These are phyloP conservation scores for Aspergillus pseudotamarii DNA, from an alignment of 2,329 filamentous ascomycete genomes.

Conservation along the genomic window DNA sequence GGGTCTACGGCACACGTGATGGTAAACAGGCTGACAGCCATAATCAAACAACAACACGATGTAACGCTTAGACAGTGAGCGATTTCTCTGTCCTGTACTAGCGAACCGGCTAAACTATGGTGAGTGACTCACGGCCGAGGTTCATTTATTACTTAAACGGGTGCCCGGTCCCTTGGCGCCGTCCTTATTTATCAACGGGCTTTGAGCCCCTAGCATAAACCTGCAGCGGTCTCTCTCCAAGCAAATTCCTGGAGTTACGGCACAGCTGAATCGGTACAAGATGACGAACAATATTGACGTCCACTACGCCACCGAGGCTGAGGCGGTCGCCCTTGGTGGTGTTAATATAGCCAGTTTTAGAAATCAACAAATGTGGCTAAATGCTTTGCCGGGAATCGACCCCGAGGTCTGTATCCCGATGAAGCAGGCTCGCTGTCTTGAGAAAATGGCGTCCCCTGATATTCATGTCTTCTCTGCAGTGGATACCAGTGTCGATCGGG, in stretches of 20 bases:
- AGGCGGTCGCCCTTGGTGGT: constrained; percentile 44
- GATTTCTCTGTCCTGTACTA: neutral
- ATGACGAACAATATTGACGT: constrained; percentile 22
- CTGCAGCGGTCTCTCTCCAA: neutral
- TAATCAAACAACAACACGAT: neutral
- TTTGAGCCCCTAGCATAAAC: neutral
- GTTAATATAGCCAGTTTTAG: constrained; percentile 52
- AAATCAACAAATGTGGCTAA: constrained; percentile 41
- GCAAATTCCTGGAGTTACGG: neutral
- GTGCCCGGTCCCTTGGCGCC: neutral
- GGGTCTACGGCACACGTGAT: neutral
- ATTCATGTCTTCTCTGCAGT: constrained; percentile 46
- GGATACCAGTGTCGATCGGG: constrained; percentile 30
- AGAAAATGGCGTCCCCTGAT: constrained; percentile 43
- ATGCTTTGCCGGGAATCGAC: constrained; percentile 3
- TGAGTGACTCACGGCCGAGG: neutral
- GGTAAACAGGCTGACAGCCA: neutral
- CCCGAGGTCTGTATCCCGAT: constrained; percentile 31
- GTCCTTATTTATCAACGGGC: neutral
- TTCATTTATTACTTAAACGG: neutral
- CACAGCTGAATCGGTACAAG: neutral
- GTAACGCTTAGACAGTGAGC: neutral
- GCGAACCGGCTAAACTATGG: neutral
- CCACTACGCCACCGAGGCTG: constrained; percentile 43
- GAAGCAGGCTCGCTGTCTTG: constrained; percentile 37